These are phyloP conservation scores for Lecanicillium sp. DNA, from an alignment of 2,329 filamentous ascomycete genomes.

Conservation along the genomic window DNA sequence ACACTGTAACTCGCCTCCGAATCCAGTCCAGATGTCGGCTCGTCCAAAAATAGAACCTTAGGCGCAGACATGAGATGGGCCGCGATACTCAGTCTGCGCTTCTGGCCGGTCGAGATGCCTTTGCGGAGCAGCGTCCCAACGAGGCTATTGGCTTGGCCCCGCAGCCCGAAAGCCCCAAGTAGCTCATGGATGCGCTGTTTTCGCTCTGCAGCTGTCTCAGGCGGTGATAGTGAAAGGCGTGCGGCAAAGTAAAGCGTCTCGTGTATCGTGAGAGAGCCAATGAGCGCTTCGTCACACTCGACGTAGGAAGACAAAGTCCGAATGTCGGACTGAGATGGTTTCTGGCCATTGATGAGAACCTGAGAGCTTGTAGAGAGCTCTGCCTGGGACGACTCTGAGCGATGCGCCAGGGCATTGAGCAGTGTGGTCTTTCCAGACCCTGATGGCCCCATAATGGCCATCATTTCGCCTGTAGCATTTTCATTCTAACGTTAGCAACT, in stretches of 20 bases:
- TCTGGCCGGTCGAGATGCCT: constrained; percentile 78
- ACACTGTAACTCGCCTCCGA: constrained; percentile 70
- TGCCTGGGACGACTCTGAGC: constrained; percentile 31
- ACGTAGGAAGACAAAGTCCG: constrained; percentile 66
- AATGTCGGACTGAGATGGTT: constrained; percentile 45
- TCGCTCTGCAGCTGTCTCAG: constrained; percentile 33
- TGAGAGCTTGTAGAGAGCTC: constrained; percentile 36
- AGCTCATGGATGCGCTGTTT: constrained; percentile 59
- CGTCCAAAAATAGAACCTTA: constrained; percentile 73
- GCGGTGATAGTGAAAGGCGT: constrained; percentile 39
- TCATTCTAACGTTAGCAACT: no score
- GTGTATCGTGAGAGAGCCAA: constrained; percentile 69
- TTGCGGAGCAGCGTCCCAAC: constrained; percentile 77
- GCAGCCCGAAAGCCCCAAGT: constrained; percentile 64
- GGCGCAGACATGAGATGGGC: constrained; percentile 74
- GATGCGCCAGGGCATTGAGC: constrained; percentile 66
- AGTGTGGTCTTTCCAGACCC: constrained; percentile 75
- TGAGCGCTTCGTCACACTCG: constrained; percentile 79
- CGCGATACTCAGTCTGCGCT: constrained; percentile 70
- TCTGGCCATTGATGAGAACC: constrained; percentile 52
- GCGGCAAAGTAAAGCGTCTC: constrained; percentile 76
- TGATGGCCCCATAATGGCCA: constrained; percentile 73
- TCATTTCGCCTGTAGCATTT: constrained; percentile 48
- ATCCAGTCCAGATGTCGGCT: constrained; percentile 77
- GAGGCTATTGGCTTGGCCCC: constrained; percentile 58